Percentiles rank a stretch among this genome's conserved stretches.
phyloP scores from a whole-genome alignment of 441 rosid species.

The Monsonia emarginata region DNA sequence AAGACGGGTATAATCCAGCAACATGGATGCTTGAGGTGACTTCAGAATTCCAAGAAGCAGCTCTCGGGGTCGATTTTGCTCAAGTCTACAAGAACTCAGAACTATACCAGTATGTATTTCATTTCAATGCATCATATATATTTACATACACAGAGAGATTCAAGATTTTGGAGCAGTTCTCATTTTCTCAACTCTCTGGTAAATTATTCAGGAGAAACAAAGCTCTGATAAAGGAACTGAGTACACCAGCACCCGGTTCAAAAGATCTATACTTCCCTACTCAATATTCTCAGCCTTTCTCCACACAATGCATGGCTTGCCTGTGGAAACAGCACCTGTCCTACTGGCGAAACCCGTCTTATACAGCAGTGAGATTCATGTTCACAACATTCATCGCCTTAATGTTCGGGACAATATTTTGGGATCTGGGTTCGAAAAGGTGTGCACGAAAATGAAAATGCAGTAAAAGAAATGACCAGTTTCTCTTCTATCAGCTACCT shows the following conservation, averaged over 20 bases:
- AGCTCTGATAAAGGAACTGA: constrained; percentile 43
- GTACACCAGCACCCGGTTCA: constrained; percentile 45
- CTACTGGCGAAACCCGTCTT: constrained; percentile 71
- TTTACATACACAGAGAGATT: background rate
- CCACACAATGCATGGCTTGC: constrained; percentile 57
- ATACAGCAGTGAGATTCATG: constrained; percentile 59
- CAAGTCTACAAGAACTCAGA: constrained; percentile 52
- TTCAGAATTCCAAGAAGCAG: constrained; percentile 39
- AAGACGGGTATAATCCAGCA: constrained; percentile 75
- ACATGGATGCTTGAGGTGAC: constrained; percentile 85
- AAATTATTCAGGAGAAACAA: constrained; percentile 54
- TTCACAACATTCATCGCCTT: constrained; percentile 51
- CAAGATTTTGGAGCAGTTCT: too few relatives aligned
- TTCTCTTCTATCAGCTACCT: too few relatives aligned
- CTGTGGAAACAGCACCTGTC: constrained; percentile 75
- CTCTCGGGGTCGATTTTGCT: constrained; percentile 49
- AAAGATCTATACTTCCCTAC: constrained; percentile 52
- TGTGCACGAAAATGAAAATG: constrained; percentile 17
- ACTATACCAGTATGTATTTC: constrained; percentile 44
- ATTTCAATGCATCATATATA: too few relatives aligned
- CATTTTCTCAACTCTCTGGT: too few relatives aligned
- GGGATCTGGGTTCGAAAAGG: constrained; percentile 63
- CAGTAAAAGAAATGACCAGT: too few relatives aligned
- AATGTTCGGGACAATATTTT: constrained; percentile 66
- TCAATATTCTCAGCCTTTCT: constrained; percentile 47